Base-by-base conservation (phyloP, 306 rosid species). In the Glycine latifolia region DNA sequence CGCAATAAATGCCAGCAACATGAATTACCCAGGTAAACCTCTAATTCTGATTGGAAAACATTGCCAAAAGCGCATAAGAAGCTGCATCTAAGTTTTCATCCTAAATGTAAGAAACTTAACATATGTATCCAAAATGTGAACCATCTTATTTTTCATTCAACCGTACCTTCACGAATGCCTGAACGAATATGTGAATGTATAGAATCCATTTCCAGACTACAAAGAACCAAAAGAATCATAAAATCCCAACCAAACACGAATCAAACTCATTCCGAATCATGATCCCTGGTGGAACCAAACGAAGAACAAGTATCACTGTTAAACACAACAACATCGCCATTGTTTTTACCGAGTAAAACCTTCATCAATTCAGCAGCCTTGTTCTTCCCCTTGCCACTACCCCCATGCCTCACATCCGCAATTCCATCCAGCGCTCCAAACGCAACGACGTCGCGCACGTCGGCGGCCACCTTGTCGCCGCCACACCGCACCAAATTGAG, bases 401-500 rank as follows among this genome's bases (percentile, higher is more conserved):
- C 94, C 3, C 79, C 62, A 66, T 88, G 89, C 11, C 85, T 89
- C 10, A 95, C 97, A 7, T 91, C 91, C 0, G 75, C 82, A 8
- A 93, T 69, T 11, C 97, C 98, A 13, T 88, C 92, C 79, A 88
- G 56, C 0, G 86, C 91, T 2, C 87, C 87, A 5, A 83, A 41
- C 10, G 87, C 92, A 8, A 80, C 83, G 0, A 77, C 81, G 33
- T 88, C 89, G 35, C 89, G 85, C 2, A 93, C 88, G 46, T 92
- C 94, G 44, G 20, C 67, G 77, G 78, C 89, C 0, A 83, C 93
- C 50, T 53, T 85, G 55, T 92, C 97, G 0, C 92, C 90, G 17
- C 90, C 90, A 55, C 89, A 91, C 8, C 84, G 65, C 17, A 85
- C 91, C 46, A 95, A 10, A 62, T 95, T 95, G 17, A 95, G 88